Evolutionary conservation across 139 green algal species (phyloP).

Genomic region (Nannochloris sp.): DNA sequence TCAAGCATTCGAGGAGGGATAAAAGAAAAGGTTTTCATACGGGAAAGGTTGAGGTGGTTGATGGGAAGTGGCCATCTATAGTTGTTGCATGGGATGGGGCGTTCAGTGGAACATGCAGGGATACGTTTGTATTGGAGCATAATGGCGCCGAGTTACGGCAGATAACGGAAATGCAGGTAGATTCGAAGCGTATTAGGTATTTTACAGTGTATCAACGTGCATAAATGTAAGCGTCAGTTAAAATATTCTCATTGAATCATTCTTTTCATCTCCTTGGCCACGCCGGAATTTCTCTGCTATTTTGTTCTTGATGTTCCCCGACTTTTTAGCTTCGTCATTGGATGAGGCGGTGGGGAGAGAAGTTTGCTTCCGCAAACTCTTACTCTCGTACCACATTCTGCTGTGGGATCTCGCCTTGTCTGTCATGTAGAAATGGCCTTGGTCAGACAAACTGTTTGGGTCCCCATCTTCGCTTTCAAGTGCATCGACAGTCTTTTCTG

Average conservation of each 20-base stretch:
- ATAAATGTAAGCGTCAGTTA: not conserved
- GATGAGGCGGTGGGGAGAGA: too few species aligned
- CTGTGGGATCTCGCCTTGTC: too few species aligned
- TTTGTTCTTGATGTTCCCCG: not conserved
- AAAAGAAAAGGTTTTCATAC: conserved; percentile 32
- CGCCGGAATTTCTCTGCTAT: not conserved
- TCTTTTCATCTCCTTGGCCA: too few species aligned
- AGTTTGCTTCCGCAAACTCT: too few species aligned
- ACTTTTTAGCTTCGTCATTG: too few species aligned
- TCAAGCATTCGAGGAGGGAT: conserved; percentile 27
- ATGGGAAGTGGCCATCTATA: not conserved
- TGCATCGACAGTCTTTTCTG: too few species aligned
- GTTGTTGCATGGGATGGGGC: conserved; percentile 12
- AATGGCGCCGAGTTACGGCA: conserved; percentile 18
- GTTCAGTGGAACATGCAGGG: conserved; percentile 13
- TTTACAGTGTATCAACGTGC: conserved; percentile 4
- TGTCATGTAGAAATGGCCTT: too few species aligned
- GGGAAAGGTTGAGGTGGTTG: not conserved
- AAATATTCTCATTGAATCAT: too few species aligned
- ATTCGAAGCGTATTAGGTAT: not conserved
- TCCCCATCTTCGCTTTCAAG: too few species aligned
- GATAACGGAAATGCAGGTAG: conserved; percentile 20
- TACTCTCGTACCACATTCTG: too few species aligned
- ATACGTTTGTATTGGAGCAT: conserved; percentile 21
- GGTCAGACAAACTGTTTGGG: too few species aligned